phyloP scores from a whole-genome alignment of 192 early-diverging fungal species.

The Chytriomyces sp. region DNA sequence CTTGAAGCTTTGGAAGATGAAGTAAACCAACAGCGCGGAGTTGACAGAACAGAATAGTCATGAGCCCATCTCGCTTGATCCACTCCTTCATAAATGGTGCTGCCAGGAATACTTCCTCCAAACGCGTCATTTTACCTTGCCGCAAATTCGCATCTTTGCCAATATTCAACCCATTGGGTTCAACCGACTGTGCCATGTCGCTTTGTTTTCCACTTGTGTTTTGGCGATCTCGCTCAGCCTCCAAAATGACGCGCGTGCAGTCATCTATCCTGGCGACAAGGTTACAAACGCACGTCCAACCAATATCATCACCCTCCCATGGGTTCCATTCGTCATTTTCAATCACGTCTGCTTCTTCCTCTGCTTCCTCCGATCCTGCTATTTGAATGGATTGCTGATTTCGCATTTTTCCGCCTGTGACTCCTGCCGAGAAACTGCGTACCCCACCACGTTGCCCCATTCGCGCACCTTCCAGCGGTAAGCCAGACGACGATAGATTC shows the following conservation, averaged over 20 bases:
- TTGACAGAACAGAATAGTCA: conserved; percentile 40
- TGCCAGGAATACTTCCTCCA: conserved; percentile 24
- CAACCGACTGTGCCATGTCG: not conserved
- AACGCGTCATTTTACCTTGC: not conserved
- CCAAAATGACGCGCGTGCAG: not conserved
- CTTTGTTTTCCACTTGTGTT: not conserved
- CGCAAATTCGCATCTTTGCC: not conserved
- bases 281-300: conserved; percentile 14
- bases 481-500: not conserved
- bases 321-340: not conserved
- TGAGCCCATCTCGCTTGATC: conserved; percentile 30
- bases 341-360: not conserved
- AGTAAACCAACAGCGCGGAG: conserved; percentile 37
- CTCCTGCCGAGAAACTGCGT: not conserved
- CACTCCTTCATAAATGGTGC: conserved; percentile 7
- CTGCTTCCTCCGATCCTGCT: too few species aligned
- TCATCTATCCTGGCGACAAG: not conserved
- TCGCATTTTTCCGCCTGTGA: not conserved
- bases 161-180: not conserved
- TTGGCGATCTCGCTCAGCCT: not conserved
- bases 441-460: not conserved
- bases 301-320: conserved; percentile 25
- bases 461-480: not conserved
- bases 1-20: conserved; percentile 18
- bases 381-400: not conserved